phyloP scores from a whole-genome alignment of 352 stramenopile species.

The Pythium apleroticum region DNA sequence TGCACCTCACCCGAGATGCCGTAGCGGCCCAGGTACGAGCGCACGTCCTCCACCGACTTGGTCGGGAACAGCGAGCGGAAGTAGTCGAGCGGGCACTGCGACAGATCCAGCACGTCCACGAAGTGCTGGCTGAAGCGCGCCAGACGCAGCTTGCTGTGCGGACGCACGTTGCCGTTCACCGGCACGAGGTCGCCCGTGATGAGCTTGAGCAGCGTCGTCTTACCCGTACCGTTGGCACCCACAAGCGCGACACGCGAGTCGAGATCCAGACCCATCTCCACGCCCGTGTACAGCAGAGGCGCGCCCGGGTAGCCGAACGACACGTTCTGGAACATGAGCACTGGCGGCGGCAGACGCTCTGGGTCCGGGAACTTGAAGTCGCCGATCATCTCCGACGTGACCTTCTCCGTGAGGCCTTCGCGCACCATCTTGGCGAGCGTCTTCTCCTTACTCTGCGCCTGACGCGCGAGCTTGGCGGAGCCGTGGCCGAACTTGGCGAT shows the following conservation, averaged over 20 bases:
- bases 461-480: conserved; percentile 95
- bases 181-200: conserved; percentile 95
- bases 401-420: conserved; percentile 94
- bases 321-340: conserved; percentile 97
- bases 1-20: conserved; percentile 96
- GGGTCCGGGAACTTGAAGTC: conserved; percentile 98
- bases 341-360: conserved; percentile 92
- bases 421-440: conserved; percentile 98
- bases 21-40: conserved; percentile 96
- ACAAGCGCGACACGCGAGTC: conserved; percentile 97
- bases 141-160: conserved; percentile 96
- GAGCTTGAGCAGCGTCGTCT: conserved; percentile 98
- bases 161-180: conserved; percentile 93
- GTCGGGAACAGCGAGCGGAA: conserved; percentile 93
- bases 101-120: conserved; percentile 97
- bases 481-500: conserved; percentile 98
- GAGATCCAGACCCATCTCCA: conserved; percentile 97
- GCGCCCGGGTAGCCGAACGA: conserved; percentile 94
- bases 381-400: conserved; percentile 78
- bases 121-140: conserved; percentile 98
- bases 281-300: conserved; percentile 89
- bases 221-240: conserved; percentile 95
- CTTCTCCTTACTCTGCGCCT: conserved; percentile 98
- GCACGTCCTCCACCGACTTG: conserved; percentile 94
- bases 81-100: conserved; percentile 95